phyloP scores from a whole-genome alignment of 768 basidiomycete species.

The Macrolepiota dolichaula region DNA sequence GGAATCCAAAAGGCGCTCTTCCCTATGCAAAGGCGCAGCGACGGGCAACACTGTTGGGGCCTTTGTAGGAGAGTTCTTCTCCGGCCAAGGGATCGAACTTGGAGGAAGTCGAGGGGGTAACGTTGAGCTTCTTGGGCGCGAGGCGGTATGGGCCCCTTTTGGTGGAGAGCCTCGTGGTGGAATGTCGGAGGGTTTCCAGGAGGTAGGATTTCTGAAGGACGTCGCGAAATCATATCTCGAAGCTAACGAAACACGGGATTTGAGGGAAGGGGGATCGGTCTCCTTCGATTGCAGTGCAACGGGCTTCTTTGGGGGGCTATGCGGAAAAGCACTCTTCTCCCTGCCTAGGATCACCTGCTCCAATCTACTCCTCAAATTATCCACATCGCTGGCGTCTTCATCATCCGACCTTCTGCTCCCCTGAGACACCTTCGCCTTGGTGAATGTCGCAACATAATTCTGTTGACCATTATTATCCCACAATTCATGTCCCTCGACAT shows the following conservation, averaged over 20 bases:
- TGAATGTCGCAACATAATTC: constrained; percentile 79
- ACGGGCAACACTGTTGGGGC: constrained; percentile 4
- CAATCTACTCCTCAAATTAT: constrained; percentile 61
- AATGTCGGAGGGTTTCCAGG: constrained; percentile 10
- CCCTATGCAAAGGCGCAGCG: constrained; percentile 6
- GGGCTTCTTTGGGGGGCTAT: constrained; percentile 12
- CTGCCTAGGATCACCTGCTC: constrained; percentile 55
- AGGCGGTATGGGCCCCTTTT: constrained; percentile 38
- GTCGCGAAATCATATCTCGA: constrained; percentile 57
- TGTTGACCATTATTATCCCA: constrained; percentile 89
- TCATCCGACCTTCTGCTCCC: constrained; percentile 29
- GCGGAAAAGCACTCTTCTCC: constrained; percentile 21
- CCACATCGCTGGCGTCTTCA: constrained; percentile 41
- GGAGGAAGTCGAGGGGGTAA: constrained; percentile 16
- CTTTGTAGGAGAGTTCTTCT: constrained; percentile 18
- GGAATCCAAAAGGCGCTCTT: constrained; percentile 37
- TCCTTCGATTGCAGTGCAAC: constrained; percentile 15
- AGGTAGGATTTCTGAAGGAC: constrained; percentile 43
- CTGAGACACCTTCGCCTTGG: constrained; percentile 23
- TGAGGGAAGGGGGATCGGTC: constrained; percentile 24
- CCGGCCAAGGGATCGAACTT: constrained; percentile 41
- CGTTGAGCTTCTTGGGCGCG: constrained; percentile 17
- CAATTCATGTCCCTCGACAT: constrained; percentile 67
- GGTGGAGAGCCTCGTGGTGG: constrained; percentile 7
- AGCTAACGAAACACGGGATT: constrained; percentile 40